Conservation (phyloP, 2,329 filamentous ascomycete species). For the Aspergillus carbonarius region DNA sequence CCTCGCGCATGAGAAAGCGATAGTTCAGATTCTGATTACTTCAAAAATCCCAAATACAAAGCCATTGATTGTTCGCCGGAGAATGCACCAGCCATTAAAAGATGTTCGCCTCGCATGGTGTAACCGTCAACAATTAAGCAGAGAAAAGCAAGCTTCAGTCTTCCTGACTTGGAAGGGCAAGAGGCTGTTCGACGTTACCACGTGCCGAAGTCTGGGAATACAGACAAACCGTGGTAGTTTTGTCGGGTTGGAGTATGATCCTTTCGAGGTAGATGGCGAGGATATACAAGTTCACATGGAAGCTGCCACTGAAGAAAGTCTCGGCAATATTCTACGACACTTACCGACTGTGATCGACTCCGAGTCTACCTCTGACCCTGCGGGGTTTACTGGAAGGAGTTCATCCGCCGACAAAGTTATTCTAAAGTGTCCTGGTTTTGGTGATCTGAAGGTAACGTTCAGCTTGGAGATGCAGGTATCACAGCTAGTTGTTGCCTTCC, state of each 20-base stretch:
- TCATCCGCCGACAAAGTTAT: conserved; percentile 33
- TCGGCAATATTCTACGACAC: conserved; percentile 4
- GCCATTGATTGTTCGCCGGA: conserved; percentile 63
- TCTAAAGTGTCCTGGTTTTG: conserved; percentile 52
- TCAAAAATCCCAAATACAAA: conserved; percentile 64
- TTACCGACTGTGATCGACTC: background rate
- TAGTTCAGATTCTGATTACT: conserved; percentile 65
- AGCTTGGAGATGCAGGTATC: conserved; percentile 55
- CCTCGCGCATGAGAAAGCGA: conserved; percentile 42
- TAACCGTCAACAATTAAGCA: conserved; percentile 56
- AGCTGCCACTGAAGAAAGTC: conserved; percentile 66
- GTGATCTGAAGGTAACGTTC: conserved; percentile 52
- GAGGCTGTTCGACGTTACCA: conserved; percentile 73
- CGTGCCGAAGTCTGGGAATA: conserved; percentile 67
- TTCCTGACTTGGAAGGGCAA: conserved; percentile 78
- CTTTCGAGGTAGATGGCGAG: conserved; percentile 52
- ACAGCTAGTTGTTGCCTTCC: conserved; percentile 63
- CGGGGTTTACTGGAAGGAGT: background rate
- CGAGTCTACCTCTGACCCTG: background rate
- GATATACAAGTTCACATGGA: conserved; percentile 68
- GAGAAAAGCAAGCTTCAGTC: conserved; percentile 54
- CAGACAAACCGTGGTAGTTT: conserved; percentile 42
- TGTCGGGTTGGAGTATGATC: conserved; percentile 39
- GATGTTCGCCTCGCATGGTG: conserved; percentile 71
- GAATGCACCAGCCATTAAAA: conserved; percentile 65